These are phyloP conservation scores for Westerdykella sp. DNA, from an alignment of 2,329 filamentous ascomycete genomes.

Conservation along the genomic window DNA sequence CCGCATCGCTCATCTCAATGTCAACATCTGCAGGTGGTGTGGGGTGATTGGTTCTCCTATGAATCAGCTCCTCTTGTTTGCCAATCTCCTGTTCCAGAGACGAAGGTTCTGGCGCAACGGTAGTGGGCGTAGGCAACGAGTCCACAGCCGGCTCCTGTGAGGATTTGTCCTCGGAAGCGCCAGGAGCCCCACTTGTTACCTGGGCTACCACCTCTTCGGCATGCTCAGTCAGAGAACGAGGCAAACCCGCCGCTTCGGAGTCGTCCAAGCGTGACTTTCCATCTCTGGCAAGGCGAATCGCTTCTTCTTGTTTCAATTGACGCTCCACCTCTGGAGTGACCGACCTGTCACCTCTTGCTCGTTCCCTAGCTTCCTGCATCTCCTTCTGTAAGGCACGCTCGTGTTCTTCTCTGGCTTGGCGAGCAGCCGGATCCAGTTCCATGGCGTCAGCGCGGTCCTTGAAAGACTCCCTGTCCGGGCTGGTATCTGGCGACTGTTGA, in stretches of 20 bases:
- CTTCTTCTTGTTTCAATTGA: constrained; percentile 50
- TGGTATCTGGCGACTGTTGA: constrained; percentile 66
- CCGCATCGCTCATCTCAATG: constrained; percentile 29
- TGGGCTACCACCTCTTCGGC: constrained; percentile 15
- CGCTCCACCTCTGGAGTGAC: constrained; percentile 55
- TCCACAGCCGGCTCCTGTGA: constrained; percentile 20
- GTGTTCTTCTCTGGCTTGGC: constrained; percentile 43
- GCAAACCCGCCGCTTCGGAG: constrained; percentile 7
- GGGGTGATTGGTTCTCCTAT: constrained; percentile 22
- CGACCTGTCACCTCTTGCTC: constrained; percentile 40
- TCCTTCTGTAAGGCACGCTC: constrained; percentile 48
- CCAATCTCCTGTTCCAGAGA: constrained; percentile 16
- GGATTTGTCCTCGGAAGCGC: constrained; percentile 8
- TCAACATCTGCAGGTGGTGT: constrained; percentile 32
- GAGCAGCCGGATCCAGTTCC: constrained; percentile 31
- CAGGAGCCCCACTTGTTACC: constrained; percentile 4
- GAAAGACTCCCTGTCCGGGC: constrained; percentile 57
- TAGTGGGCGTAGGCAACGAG: constrained; percentile 33
- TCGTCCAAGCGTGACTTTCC: constrained; percentile 25
- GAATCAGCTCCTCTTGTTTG: constrained; percentile 8
- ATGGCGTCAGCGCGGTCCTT: constrained; percentile 34
- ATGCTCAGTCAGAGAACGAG: constrained; percentile 21
- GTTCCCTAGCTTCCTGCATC: constrained; percentile 41
- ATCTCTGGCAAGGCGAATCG: constrained; percentile 32
- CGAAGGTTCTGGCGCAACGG: constrained; percentile 28